phyloP scores from a whole-genome alignment of 2,329 filamentous ascomycete genomes.

The Aspergillus niger region DNA sequence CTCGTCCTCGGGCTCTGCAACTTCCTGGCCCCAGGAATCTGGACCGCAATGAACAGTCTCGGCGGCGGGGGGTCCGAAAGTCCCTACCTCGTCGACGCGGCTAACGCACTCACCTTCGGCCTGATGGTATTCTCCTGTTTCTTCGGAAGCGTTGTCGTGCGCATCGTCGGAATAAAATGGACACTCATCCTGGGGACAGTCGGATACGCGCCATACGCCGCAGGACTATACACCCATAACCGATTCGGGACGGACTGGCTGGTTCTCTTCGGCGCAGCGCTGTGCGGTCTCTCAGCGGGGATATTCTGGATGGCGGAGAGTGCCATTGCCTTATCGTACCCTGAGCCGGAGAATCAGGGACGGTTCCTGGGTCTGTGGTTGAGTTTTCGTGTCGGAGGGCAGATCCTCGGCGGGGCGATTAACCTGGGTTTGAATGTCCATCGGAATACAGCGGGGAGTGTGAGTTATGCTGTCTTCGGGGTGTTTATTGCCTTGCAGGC shows the following conservation, averaged over 20 bases:
- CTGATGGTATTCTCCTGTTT: constrained; percentile 73
- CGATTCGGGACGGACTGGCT: constrained; percentile 70
- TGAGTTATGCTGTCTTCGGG: constrained; percentile 69
- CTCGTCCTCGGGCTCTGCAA: constrained; percentile 71
- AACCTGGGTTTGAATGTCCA: constrained; percentile 67
- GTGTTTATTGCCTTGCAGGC: constrained; percentile 72
- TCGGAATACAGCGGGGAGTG: constrained; percentile 60
- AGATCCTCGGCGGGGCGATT: constrained; percentile 71
- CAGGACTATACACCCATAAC: constrained; percentile 72
- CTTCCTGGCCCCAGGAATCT: constrained; percentile 70
- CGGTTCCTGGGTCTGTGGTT: constrained; percentile 70
- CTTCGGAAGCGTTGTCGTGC: constrained; percentile 65
- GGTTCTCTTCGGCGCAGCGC: constrained; percentile 65
- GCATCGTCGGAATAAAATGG: constrained; percentile 69
- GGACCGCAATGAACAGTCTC: constrained; percentile 72
- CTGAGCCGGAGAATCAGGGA: constrained; percentile 68
- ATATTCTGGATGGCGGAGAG: constrained; percentile 77
- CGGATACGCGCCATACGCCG: constrained; percentile 71
- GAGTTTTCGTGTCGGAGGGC: constrained; percentile 61
- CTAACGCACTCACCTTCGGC: constrained; percentile 71
- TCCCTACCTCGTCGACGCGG: constrained; percentile 68
- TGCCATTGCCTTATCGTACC: constrained; percentile 71
- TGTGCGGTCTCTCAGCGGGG: constrained; percentile 70
- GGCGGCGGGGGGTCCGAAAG: constrained; percentile 68
- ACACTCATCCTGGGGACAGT: constrained; percentile 71